These are phyloP conservation scores for Yamadazyma pseudoaaseri DNA, from an alignment of 1,139 yeast genomes.

Conservation along the genomic window DNA sequence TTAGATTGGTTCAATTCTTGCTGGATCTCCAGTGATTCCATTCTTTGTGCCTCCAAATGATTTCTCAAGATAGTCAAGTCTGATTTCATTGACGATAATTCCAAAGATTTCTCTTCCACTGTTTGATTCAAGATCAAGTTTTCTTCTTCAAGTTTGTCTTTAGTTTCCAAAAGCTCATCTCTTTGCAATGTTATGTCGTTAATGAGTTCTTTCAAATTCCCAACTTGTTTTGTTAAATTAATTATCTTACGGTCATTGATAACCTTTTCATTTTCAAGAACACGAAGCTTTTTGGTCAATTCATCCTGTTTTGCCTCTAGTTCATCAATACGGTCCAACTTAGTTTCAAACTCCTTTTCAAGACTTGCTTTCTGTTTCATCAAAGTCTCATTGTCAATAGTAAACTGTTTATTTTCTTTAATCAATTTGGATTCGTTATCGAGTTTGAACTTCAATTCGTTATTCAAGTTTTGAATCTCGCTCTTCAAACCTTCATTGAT, in stretches of 20 bases:
- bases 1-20: constrained; percentile 37
- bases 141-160: constrained; percentile 46
- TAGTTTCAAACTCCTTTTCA: constrained; percentile 51
- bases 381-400: constrained; percentile 60
- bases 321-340: constrained; percentile 51
- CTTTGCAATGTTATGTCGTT: constrained; percentile 51
- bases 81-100: constrained; percentile 30
- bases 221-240: constrained; percentile 50
- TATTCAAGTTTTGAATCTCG: constrained; percentile 59
- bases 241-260: constrained; percentile 46
- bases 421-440: constrained; percentile 64
- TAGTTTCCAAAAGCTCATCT: constrained; percentile 47
- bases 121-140: constrained; percentile 43
- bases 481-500: constrained; percentile 46
- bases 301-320: constrained; percentile 44
- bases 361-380: constrained; percentile 45
- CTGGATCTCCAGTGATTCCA: constrained; percentile 31
- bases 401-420: constrained; percentile 61
- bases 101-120: constrained; percentile 41
- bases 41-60: constrained; percentile 36
- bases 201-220: constrained; percentile 50
- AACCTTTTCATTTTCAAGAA: constrained; percentile 43
- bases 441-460: constrained; percentile 56
- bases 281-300: constrained; percentile 47
- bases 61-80: constrained; percentile 33